Conservation (phyloP, 257 asterid species). For the Buddleja alternifolia region DNA sequence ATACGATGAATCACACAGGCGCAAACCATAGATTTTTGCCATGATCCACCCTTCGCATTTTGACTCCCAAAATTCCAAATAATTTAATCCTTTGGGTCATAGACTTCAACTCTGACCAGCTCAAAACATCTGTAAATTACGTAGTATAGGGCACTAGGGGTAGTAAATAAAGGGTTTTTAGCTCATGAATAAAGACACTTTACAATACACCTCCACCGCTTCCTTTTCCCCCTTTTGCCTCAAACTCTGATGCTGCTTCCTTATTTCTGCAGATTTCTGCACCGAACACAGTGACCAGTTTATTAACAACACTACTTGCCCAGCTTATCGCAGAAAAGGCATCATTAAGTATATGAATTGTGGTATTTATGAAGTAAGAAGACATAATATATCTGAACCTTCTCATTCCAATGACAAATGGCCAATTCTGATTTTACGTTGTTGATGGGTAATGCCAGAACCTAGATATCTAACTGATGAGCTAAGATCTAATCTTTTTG, state of each 20-base stretch:
- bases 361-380: conserved; percentile 25
- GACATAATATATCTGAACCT: conserved; percentile 30
- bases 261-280: conserved; percentile 28
- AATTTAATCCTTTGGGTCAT: not conserved
- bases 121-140: conserved; percentile 27
- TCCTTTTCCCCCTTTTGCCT: conserved; percentile 15
- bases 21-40: conserved; percentile 14
- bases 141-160: conserved; percentile 18
- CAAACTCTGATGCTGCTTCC: conserved; percentile 21
- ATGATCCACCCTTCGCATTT: conserved; percentile 22
- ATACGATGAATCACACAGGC: not conserved
- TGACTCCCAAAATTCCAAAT: conserved; percentile 12
- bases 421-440: conserved; percentile 72
- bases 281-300: conserved; percentile 17
- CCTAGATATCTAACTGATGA: conserved; percentile 59
- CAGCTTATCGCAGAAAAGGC: conserved; percentile 14
- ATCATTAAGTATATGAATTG: conserved; percentile 16
- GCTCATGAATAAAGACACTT: conserved; percentile 10
- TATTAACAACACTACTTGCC: conserved; percentile 20
- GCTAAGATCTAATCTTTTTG: conserved; percentile 39
- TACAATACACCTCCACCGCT: conserved; percentile 9
- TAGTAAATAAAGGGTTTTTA: conserved; percentile 20
- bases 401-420: conserved; percentile 59
- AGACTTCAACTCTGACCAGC: conserved; percentile 26
- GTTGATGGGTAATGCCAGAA: conserved; percentile 76